Conservation (phyloP, 805 yeast genomes). For the Jamesozyma rosinii region DNA sequence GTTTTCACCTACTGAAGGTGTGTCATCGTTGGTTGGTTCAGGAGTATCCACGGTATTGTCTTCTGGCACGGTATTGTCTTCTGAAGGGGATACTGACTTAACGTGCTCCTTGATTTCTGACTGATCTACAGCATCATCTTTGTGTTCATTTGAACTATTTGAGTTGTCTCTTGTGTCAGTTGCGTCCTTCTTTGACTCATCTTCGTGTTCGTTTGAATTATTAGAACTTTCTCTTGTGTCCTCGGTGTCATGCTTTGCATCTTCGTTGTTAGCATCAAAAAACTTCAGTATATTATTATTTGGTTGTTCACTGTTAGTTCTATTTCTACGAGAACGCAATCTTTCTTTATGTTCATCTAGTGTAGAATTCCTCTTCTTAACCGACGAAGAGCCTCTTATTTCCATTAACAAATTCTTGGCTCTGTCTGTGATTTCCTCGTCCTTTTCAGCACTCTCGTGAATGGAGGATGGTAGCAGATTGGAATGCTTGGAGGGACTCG, state of each 20-base stretch:
- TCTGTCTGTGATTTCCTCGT: constrained; percentile 32
- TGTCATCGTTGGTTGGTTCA: too few relatives aligned
- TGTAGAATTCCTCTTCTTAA: constrained; percentile 17
- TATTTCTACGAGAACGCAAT: constrained; percentile 22
- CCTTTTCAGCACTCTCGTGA: constrained; percentile 15
- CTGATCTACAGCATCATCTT: too few relatives aligned
- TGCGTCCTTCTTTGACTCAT: too few relatives aligned
- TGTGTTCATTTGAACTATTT: too few relatives aligned
- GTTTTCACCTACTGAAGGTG: too few relatives aligned
- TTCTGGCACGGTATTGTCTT: too few relatives aligned
- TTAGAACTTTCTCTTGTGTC: background rate
- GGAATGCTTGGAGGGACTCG: constrained; percentile 1
- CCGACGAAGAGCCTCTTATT: constrained; percentile 36
- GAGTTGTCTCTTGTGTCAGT: too few relatives aligned
- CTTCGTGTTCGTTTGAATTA: background rate
- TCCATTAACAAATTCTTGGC: constrained; percentile 59
- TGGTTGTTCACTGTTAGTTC: constrained; percentile 7
- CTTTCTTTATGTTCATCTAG: constrained; percentile 24
- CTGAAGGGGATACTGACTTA: too few relatives aligned
- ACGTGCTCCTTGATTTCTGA: too few relatives aligned
- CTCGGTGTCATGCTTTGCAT: background rate
- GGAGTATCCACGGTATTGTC: too few relatives aligned
- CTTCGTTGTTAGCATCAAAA: constrained; percentile 5
- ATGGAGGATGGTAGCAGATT: background rate
- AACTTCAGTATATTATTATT: constrained; percentile 13